phyloP scores from a whole-genome alignment of 768 basidiomycete species.

The Auriscalpium vulgare region DNA sequence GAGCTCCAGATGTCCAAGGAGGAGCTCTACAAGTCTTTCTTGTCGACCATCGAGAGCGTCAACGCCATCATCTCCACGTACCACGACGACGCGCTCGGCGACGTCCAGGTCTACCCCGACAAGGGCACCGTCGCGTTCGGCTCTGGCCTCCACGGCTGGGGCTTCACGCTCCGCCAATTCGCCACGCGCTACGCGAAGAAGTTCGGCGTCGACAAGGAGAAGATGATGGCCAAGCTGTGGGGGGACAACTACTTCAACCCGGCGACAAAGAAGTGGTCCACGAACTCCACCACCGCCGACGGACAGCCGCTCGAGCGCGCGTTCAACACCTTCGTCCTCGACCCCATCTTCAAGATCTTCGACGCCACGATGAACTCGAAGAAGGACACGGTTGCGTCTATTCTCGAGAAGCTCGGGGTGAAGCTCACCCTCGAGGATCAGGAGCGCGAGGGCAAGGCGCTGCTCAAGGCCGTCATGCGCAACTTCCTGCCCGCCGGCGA shows the following conservation, averaged over 20 bases:
- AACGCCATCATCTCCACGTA: conserved; percentile 99
- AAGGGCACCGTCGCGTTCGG: conserved; percentile 97
- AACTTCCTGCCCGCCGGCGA: conserved; percentile 99
- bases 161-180: conserved; percentile 97
- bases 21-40: conserved; percentile 95
- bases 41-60: conserved; percentile 92
- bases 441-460: conserved; percentile 89
- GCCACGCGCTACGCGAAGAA: conserved; percentile 92
- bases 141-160: conserved; percentile 99
- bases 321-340: conserved; percentile 97
- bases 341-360: conserved; percentile 98
- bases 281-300: conserved; percentile 62
- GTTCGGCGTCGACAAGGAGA: conserved; percentile 97
- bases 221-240: conserved; percentile 98
- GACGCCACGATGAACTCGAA: conserved; percentile 99
- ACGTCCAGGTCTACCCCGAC: conserved; percentile 98
- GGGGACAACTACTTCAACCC: conserved; percentile 99
- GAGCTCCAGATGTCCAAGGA: conserved; percentile 98
- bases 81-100: conserved; percentile 88
- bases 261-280: conserved; percentile 92
- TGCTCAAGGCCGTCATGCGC: conserved; percentile 97
- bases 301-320: conserved; percentile 95
- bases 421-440: conserved; percentile 82
- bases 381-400: conserved; percentile 74
- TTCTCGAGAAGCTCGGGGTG: conserved; percentile 95